A percentile compares a stretch with the other conserved stretches of the same genome.
Conservation (phyloP, 805 yeast species). For the Kurtzmaniella cleridarum region DNA sequence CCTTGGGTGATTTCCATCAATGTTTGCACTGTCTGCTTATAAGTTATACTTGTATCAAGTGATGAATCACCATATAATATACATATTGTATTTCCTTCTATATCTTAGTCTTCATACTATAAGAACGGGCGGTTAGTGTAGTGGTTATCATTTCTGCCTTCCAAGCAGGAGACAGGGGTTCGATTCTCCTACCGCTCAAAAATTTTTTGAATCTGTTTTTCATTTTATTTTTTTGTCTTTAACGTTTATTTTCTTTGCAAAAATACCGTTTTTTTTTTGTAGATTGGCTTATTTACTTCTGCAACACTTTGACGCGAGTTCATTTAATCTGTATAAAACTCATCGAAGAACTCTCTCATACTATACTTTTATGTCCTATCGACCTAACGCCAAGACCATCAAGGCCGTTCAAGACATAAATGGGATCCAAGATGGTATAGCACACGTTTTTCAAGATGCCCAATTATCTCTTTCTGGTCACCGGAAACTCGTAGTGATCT, state of each 20-base stretch:
- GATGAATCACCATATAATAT: too few species aligned
- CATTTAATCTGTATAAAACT: not conserved
- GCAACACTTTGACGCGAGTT: not conserved
- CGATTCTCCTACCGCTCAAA: conserved; percentile 89
- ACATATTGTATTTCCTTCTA: too few species aligned
- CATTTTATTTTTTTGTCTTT: not conserved
- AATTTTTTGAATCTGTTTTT: conserved; percentile 18
- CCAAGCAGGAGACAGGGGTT: conserved; percentile 94
- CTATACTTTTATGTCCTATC: not conserved
- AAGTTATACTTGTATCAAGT: too few species aligned
- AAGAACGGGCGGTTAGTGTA: conserved; percentile 74
- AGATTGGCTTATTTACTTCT: not conserved
- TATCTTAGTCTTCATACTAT: not conserved
- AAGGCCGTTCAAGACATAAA: conserved; percentile 15
- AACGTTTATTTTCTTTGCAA: not conserved
- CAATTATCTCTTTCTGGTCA: conserved; percentile 73
- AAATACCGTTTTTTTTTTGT: not conserved
- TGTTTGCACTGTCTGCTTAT: too few species aligned
- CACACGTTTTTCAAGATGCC: conserved; percentile 74
- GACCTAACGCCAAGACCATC: conserved; percentile 10
- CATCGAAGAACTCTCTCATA: not conserved
- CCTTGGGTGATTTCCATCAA: too few species aligned
- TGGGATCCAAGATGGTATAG: conserved; percentile 38
- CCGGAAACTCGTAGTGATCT: conserved; percentile 60
- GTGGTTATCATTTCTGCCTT: conserved; percentile 91